A percentile compares a stretch with the other conserved stretches of the same genome.
Conservation (phyloP, 345 rosid genomes). For the Stellera chamaejasme region DNA sequence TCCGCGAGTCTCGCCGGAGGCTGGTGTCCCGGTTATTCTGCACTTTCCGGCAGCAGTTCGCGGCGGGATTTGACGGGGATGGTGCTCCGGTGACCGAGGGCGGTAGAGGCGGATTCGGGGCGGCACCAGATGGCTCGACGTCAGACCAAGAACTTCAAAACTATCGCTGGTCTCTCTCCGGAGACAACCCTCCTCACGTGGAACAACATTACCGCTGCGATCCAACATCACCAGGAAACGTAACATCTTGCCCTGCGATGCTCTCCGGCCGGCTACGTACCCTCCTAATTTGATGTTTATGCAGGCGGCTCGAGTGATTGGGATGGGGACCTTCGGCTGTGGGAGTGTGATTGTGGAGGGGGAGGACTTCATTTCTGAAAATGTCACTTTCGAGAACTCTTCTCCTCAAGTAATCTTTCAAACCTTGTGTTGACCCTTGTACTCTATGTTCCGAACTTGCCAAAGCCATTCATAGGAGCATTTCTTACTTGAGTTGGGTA, state of each 20-base stretch:
- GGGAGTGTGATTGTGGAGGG: slow-evolving; percentile 94
- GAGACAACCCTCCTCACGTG: slow-evolving; percentile 71
- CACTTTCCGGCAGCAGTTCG: too few relatives aligned
- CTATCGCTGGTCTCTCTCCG: slow-evolving; percentile 70
- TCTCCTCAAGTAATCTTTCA: slow-evolving; percentile 56
- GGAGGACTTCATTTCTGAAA: slow-evolving; percentile 92
- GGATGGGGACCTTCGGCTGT: slow-evolving; percentile 89
- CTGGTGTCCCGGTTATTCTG: too few relatives aligned
- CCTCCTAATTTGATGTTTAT: slow-evolving; percentile 1
- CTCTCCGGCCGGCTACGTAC: neutral
- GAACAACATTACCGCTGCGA: slow-evolving; percentile 77
- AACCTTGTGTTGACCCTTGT: neutral
- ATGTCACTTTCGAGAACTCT: slow-evolving; percentile 92
- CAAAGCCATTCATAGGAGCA: neutral
- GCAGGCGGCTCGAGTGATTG: slow-evolving; percentile 61
- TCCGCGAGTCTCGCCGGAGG: too few relatives aligned
- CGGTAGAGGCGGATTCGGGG: too few relatives aligned
- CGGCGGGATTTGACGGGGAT: too few relatives aligned
- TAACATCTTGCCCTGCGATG: neutral
- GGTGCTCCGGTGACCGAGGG: too few relatives aligned
- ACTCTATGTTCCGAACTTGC: neutral
- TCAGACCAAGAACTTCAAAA: slow-evolving; percentile 84
- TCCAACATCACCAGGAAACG: slow-evolving; percentile 82
- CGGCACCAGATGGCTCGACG: too few relatives aligned
- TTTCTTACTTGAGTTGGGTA: neutral